Evolutionary conservation across 352 stramenopile species (phyloP).

Genomic region (Phytophthora multivora): DNA sequence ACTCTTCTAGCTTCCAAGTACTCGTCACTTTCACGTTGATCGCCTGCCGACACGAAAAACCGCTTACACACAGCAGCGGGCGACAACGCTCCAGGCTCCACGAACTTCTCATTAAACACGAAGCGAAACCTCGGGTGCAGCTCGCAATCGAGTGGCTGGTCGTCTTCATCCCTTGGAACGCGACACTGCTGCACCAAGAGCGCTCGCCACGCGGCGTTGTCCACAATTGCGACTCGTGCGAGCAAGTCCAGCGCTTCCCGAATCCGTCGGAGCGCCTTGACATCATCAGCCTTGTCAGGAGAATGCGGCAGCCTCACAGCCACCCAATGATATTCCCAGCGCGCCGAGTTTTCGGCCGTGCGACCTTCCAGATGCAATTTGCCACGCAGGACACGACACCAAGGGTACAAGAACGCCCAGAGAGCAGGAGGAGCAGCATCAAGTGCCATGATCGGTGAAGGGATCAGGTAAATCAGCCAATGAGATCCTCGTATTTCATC

Average conservation of each 20-base stretch:
- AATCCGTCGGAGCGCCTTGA: constrained; percentile 16
- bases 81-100: constrained; percentile 30
- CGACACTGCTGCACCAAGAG: constrained; percentile 44
- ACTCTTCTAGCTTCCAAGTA: constrained; percentile 24
- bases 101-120: constrained; percentile 38
- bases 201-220: constrained; percentile 37
- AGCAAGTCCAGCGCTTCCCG: constrained; percentile 47
- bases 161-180: constrained; percentile 36
- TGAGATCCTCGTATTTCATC: constrained; percentile 9
- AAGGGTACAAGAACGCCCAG: constrained; percentile 38
- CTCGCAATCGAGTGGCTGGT: constrained; percentile 32
- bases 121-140: constrained; percentile 36
- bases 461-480: constrained; percentile 14
- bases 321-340: constrained; percentile 39
- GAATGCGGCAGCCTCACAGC: constrained; percentile 29
- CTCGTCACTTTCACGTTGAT: constrained; percentile 9
- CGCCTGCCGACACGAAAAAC: constrained; percentile 12
- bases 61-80: constrained; percentile 26
- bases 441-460: constrained; percentile 11
- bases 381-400: constrained; percentile 26
- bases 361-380: constrained; percentile 33
- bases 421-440: constrained; percentile 25
- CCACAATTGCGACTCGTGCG: constrained; percentile 27
- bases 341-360: constrained; percentile 32
- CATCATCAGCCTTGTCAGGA: constrained; percentile 4